phyloP scores from a whole-genome alignment of 116 monocot species.

The Trichopus zeylanicus region DNA sequence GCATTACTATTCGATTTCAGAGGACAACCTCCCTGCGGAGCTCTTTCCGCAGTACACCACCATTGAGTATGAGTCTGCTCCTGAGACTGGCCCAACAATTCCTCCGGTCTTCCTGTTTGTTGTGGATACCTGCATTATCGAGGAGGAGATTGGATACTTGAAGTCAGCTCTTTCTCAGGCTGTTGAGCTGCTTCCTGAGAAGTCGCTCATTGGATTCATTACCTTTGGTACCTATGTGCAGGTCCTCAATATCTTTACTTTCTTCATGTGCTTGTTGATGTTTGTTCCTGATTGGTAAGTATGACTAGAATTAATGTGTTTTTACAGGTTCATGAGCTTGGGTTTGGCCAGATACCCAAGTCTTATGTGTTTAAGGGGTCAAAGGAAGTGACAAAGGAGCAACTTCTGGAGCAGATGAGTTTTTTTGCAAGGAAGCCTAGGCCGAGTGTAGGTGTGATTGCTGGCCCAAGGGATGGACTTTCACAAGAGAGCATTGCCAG shows the following conservation, averaged over 20 bases:
- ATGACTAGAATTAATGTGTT: neutral
- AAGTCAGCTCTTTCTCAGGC: conserved; percentile 82
- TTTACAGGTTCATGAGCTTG: conserved; percentile 88
- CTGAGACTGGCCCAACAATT: conserved; percentile 22
- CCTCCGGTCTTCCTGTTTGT: conserved; percentile 89
- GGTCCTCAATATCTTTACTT: neutral
- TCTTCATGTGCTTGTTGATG: neutral
- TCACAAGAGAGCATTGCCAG: conserved; percentile 76
- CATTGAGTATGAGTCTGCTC: conserved; percentile 55
- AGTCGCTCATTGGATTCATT: conserved; percentile 77
- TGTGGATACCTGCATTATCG: conserved; percentile 86
- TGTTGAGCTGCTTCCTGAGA: conserved; percentile 84
- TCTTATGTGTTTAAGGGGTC: conserved; percentile 82
- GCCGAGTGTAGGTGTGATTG: conserved; percentile 70
- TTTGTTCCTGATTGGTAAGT: neutral
- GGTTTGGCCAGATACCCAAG: conserved; percentile 81
- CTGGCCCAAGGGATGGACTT: conserved; percentile 85
- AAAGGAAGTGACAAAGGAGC: conserved; percentile 93
- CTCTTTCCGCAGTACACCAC: conserved; percentile 75
- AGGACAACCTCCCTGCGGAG: conserved; percentile 69
- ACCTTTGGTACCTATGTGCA: conserved; percentile 92
- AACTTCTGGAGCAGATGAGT: conserved; percentile 78
- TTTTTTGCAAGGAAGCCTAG: conserved; percentile 65
- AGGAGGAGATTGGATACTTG: conserved; percentile 77
- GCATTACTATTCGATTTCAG: conserved; percentile 60